Evolutionary conservation across 768 basidiomycete species (phyloP), one percentile per base, ranked within the genome.

Genomic region (Gyrodon lividus): DNA sequence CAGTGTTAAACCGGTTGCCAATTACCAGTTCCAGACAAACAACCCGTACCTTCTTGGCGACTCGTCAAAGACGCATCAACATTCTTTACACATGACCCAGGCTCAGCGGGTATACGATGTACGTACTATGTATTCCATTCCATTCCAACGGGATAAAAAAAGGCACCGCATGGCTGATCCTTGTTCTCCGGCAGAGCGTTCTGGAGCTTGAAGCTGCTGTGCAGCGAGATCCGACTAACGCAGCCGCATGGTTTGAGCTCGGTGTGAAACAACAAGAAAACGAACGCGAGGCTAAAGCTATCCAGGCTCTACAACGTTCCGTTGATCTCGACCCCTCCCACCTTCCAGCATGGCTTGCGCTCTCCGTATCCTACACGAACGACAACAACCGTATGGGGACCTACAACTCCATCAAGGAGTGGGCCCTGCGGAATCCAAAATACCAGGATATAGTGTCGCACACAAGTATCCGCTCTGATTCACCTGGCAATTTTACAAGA

Each of bases 251-350:
- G 97, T 95, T 81, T 64, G 82, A 88, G 58, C 84, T 98, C 44
- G 97, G 97, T 22, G 86, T 99, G 43, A 94, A 91, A 69, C 97
- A 98, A 64, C 97, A 99, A 69, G 95, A 97, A 70, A 97, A 95
- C 66, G 97, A 99, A 68, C 84, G 95, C 14, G 97, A 99, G 71
- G 78, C 80, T 7, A 86, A 92, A 60, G 97, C 97, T 4, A 80
- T 98, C 37, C 78, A 84, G 48, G 97, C 97, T 2, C 78, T 99
- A 17, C 74, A 78, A 43, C 86, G 86, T 49, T 86, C 93, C 9
- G 73, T 93, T 45, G 83, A 89, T 54, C 80, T 98, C 31, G 88
- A 96, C 59, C 84, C 92, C 3, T 65, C 77, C 3, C 81, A 87
- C 59, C 75, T 89, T 2, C 79, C 85, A 0, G 79, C 96, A 1